Evolutionary conservation across 2,329 filamentous ascomycete genomes (phyloP).

Genomic region (Cytospora piceicola): DNA sequence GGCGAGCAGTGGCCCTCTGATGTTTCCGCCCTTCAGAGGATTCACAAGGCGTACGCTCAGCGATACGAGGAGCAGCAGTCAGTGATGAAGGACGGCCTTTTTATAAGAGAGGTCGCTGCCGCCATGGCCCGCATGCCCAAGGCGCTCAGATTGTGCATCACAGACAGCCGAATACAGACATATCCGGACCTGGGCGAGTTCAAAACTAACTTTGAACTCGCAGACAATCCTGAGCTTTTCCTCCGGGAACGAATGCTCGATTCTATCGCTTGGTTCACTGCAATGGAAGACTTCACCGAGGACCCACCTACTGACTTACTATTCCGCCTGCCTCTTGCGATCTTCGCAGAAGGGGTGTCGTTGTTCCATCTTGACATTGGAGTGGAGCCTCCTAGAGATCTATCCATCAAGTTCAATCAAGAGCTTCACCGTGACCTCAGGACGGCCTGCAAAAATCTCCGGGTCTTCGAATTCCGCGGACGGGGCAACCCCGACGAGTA

Average conservation of each 20-base stretch:
- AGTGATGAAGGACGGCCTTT: not conserved
- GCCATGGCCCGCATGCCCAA: constrained; percentile 2
- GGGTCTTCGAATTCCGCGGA: not conserved
- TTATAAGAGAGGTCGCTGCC: not conserved
- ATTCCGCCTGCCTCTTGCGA: not conserved
- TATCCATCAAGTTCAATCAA: not conserved
- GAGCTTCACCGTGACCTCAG: constrained; percentile 1
- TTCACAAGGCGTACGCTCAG: constrained; percentile 1
- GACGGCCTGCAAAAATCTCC: not conserved
- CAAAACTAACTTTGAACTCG: constrained; percentile 2
- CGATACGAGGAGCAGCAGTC: constrained; percentile 1
- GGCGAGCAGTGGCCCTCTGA: not conserved
- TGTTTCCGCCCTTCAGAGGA: not conserved
- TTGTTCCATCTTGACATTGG: not conserved
- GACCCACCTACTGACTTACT: not conserved
- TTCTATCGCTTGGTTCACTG: constrained; percentile 1
- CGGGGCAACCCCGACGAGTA: not conserved
- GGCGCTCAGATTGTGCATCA: not conserved
- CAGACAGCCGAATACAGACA: not conserved
- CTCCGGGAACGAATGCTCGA: constrained; percentile 4
- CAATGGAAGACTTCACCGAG: constrained; percentile 3
- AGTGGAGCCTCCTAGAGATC: not conserved
- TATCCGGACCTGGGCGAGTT: not conserved
- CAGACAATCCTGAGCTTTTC: constrained; percentile 1
- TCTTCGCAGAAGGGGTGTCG: not conserved